These are phyloP conservation scores for Alternaria viburni DNA, from an alignment of 2,329 filamentous ascomycete species.

Conservation along the genomic window DNA sequence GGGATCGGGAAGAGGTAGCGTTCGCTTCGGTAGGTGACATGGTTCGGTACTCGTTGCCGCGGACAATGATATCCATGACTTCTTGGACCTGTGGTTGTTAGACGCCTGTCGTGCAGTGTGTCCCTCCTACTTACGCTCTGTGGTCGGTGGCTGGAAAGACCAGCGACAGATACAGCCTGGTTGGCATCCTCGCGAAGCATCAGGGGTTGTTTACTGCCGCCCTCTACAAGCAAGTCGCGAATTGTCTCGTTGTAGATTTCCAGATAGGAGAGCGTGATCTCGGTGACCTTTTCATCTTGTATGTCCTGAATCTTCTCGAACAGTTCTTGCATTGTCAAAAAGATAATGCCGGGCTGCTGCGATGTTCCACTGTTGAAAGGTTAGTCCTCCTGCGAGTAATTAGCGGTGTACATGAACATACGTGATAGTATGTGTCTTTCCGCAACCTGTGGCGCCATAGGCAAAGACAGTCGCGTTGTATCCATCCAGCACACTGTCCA, in stretches of 20 bases:
- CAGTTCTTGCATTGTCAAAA: slow-evolving; percentile 97
- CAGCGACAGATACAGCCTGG: slow-evolving; percentile 87
- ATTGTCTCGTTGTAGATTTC: slow-evolving; percentile 99
- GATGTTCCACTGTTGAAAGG: slow-evolving; percentile 67
- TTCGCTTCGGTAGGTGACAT: slow-evolving; percentile 98
- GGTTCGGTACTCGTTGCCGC: slow-evolving; percentile 91
- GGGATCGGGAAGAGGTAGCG: slow-evolving; percentile 94
- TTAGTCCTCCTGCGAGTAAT: slow-evolving; percentile 19
- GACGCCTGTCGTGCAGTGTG: background rate
- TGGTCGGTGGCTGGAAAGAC: slow-evolving; percentile 88
- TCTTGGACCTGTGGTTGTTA: slow-evolving; percentile 64
- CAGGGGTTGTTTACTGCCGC: slow-evolving; percentile 79
- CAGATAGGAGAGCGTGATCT: slow-evolving; percentile 90
- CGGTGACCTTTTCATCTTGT: slow-evolving; percentile 83
- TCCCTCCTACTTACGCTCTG: slow-evolving; percentile 68
- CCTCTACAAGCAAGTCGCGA: slow-evolving; percentile 87
- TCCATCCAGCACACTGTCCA: slow-evolving; percentile 94
- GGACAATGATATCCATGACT: slow-evolving; percentile 99
- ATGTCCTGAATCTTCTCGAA: slow-evolving; percentile 95
- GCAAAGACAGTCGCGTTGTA: slow-evolving; percentile 99
- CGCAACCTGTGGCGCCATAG: slow-evolving; percentile 96
- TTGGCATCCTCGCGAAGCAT: slow-evolving; percentile 96
- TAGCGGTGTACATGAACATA: slow-evolving; percentile 28
- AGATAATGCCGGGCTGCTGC: slow-evolving; percentile 95
- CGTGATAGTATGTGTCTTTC: slow-evolving; percentile 95